These are phyloP conservation scores for Kuraishia ogatae DNA, from an alignment of 805 yeast species.

Conservation along the genomic window DNA sequence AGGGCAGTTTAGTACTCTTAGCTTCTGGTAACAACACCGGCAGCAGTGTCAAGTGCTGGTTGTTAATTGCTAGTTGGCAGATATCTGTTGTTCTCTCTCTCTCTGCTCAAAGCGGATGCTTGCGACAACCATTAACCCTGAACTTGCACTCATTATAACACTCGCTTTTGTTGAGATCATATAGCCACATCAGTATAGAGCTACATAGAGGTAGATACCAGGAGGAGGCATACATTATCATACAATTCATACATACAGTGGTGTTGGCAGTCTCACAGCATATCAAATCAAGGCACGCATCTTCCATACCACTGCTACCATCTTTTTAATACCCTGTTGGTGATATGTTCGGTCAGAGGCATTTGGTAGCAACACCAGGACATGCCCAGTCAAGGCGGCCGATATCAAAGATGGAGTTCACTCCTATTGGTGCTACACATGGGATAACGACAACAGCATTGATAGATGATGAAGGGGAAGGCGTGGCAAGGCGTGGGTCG, in stretches of 20 bases:
- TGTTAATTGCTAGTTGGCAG: background rate
- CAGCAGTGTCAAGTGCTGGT: too few relatives aligned
- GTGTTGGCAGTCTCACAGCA: background rate
- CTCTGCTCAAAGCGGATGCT: background rate
- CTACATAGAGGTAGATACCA: too few relatives aligned
- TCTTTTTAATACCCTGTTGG: too few relatives aligned
- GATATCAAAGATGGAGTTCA: constrained; percentile 2
- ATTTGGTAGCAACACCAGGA: background rate
- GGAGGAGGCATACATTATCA: too few relatives aligned
- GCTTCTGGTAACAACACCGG: too few relatives aligned
- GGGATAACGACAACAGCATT: background rate
- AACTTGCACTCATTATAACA: background rate
- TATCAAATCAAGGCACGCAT: background rate
- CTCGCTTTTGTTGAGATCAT: background rate
- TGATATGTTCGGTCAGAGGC: background rate
- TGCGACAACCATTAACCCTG: background rate
- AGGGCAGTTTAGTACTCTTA: too few relatives aligned
- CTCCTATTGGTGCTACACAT: constrained; percentile 1
- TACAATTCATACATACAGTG: background rate
- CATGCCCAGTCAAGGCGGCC: background rate
- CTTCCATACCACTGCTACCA: background rate
- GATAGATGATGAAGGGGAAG: background rate
- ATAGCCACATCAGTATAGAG: too few relatives aligned
- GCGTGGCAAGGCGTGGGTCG: background rate
- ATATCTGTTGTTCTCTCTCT: background rate